These are phyloP conservation scores for Fraxinus angustifolia DNA, from an alignment of 305 asterid species.

Conservation along the genomic window DNA sequence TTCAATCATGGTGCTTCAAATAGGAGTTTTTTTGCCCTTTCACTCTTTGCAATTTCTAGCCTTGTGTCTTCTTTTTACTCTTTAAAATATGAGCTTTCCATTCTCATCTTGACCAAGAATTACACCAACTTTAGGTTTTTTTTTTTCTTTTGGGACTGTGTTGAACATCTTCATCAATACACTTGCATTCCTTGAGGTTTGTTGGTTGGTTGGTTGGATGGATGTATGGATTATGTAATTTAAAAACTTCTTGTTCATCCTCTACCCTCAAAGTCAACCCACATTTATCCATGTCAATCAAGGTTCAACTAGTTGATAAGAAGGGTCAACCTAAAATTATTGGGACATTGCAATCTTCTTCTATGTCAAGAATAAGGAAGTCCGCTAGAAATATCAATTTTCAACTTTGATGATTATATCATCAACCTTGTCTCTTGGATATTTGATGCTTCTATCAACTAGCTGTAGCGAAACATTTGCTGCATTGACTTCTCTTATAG, in stretches of 20 bases:
- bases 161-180: not conserved
- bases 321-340: not conserved
- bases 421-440: not conserved
- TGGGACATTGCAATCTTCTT: not conserved
- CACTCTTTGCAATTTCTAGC: no score
- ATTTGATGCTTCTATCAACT: not conserved
- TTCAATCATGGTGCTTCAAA: no score
- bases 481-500: not conserved
- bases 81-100: no score
- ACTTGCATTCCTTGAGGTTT: not conserved
- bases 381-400: not conserved
- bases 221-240: not conserved
- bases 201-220: not conserved
- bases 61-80: no score
- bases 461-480: not conserved
- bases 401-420: not conserved
- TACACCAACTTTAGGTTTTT: no score
- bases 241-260: not conserved
- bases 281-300: not conserved
- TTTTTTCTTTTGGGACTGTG: not conserved
- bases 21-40: not conserved
- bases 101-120: no score
- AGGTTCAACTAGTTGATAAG: not conserved
- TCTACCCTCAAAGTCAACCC: not conserved
- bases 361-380: not conserved